Evolutionary conservation across 441 rosid species (phyloP), one percentile per base, ranked within the genome.

Genomic region (Flueggea neowawraea): DNA sequence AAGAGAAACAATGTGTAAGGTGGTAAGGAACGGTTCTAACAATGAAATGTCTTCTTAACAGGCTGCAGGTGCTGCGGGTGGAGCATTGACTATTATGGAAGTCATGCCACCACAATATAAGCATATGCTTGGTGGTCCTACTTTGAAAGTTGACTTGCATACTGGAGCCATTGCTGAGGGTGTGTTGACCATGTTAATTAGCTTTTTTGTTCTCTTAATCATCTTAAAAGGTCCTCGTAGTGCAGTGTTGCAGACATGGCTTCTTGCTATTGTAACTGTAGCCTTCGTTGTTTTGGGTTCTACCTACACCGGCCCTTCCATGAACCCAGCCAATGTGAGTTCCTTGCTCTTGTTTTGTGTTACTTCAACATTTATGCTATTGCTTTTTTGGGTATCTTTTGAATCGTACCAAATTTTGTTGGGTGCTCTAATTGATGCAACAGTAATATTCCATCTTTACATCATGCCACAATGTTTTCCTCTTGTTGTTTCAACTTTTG

Each of bases 301-400:
- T 69, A 61, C 73, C n/a, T 86, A 84, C 71, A 91, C 97, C 6
- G 91, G 91, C 56, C 96, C 96, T 62, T 83, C 88, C 73, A 84
- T 91, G 97, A 91, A 91, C 76, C 97, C 96, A 15, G 96, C 89
- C 66, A 84, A 83, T 80, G 97, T 90, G 77, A 84, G 97, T 75
- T 57, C 57, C 17, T 22, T 11, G 10, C 44, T n/a, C n/a, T n/a
- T 16, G 3, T 54, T 16, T 6, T 51, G 10, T 55, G 53, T 33
- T 36, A 36, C 41, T 36, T 36, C 50, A 11, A 6, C 6, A 9
- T 17, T 64, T 14, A 8, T n/a, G 17, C 28, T 39, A 15, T 39
- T 6, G 17, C 28, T 22, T 54, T 53, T 14, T 9, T 48, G 28
- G 14, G 14, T 8, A n/a, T 33, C 16, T 57, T 10, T 5, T 31